Percentiles rank a stretch among this genome's conserved stretches.
Conservation (phyloP, 1,139 yeast genomes). For the Lodderomyces beijingensis region DNA sequence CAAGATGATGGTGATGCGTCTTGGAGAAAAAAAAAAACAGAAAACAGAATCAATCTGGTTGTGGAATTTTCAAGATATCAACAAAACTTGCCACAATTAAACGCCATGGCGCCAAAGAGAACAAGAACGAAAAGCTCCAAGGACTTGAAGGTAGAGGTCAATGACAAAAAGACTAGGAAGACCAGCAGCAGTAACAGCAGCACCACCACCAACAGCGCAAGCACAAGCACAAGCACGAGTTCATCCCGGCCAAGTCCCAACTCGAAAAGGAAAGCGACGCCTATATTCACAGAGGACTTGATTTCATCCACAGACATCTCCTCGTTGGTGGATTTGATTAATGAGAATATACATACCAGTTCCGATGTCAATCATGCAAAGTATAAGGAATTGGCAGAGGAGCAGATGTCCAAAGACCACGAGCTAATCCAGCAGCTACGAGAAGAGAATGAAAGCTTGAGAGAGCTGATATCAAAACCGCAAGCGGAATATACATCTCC, state of each 20-base stretch:
- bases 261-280: conserved; percentile 4
- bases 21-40: conserved; percentile 3
- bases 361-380: conserved; percentile 32
- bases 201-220: no score
- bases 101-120: conserved; percentile 5
- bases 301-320: conserved; percentile 24
- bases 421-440: conserved; percentile 24
- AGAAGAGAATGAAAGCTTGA: conserved; percentile 22
- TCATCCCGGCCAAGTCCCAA: neutral
- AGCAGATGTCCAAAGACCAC: conserved; percentile 28
- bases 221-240: neutral
- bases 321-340: conserved; percentile 28
- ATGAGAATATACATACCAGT: conserved; percentile 29
- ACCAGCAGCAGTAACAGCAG: neutral
- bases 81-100: no score
- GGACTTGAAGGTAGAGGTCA: no score
- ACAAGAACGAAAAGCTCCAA: no score
- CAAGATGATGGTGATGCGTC: no score
- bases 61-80: no score
- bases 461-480: conserved; percentile 20
- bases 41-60: conserved; percentile 4
- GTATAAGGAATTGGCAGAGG: conserved; percentile 25
- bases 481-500: conserved; percentile 24
- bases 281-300: conserved; percentile 29
- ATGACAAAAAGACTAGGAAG: neutral